These are phyloP conservation scores for Radiomyces spectabilis DNA, from an alignment of 192 early-diverging fungal genomes.

Conservation along the genomic window DNA sequence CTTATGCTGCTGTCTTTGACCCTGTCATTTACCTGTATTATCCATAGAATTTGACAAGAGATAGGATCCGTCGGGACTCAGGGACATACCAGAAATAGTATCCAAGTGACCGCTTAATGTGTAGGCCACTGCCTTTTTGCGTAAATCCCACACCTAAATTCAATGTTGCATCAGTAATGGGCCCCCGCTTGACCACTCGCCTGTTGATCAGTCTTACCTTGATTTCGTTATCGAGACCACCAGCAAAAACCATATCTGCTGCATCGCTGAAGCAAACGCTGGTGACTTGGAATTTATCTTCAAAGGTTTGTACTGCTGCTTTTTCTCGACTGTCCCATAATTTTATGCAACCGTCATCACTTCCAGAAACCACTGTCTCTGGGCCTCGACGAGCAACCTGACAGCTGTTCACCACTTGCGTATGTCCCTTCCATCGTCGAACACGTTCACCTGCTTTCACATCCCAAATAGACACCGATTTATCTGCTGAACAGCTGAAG, in stretches of 20 bases:
- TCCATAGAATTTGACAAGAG: constrained; percentile 89
- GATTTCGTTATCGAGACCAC: constrained; percentile 88
- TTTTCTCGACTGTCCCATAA: constrained; percentile 70
- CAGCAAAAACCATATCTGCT: constrained; percentile 73
- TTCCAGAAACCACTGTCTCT: constrained; percentile 74
- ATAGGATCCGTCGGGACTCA: constrained; percentile 79
- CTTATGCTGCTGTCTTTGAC: neutral
- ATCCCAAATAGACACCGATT: constrained; percentile 78
- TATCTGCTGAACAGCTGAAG: constrained; percentile 80
- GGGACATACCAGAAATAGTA: constrained; percentile 77
- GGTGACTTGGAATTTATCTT: constrained; percentile 65
- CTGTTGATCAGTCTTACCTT: constrained; percentile 32
- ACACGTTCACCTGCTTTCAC: constrained; percentile 73
- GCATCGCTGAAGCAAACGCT: constrained; percentile 66
- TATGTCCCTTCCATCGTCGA: constrained; percentile 75
- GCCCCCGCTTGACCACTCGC: neutral
- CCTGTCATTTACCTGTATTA: constrained; percentile 61
- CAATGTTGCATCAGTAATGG: neutral
- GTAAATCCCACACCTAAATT: constrained; percentile 77
- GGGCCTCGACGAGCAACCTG: constrained; percentile 61
- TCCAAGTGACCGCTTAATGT: constrained; percentile 78
- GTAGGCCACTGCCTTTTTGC: constrained; percentile 59
- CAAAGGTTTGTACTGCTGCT: constrained; percentile 50
- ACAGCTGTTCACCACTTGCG: constrained; percentile 73
- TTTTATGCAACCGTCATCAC: constrained; percentile 77